These are phyloP conservation scores for Pyrus pyrifolia DNA, from an alignment of 306 rosid genomes.

Conservation along the genomic window DNA sequence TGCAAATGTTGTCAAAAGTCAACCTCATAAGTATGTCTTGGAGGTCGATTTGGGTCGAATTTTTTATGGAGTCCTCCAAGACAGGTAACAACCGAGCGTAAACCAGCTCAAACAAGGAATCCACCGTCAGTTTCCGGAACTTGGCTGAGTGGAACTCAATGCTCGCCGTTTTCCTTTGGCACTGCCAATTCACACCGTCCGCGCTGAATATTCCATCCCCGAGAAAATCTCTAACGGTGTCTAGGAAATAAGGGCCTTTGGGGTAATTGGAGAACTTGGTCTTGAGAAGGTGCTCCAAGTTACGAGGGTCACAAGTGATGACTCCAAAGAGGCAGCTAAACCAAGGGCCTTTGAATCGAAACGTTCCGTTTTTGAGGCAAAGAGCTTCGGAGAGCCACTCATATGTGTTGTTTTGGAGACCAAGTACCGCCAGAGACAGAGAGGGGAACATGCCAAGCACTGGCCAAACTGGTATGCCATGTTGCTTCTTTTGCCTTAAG, in stretches of 20 bases:
- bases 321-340: slow-evolving; percentile 59
- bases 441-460: slow-evolving; percentile 83
- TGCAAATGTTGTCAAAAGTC: slow-evolving; percentile 82
- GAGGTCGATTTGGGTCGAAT: slow-evolving; percentile 35
- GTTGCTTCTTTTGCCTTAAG: slow-evolving; percentile 44
- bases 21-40: slow-evolving; percentile 71
- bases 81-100: slow-evolving; percentile 54
- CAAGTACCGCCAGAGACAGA: slow-evolving; percentile 14
- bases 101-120: slow-evolving; percentile 60
- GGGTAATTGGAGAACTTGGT: slow-evolving; percentile 65
- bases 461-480: slow-evolving; percentile 71
- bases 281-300: slow-evolving; percentile 79
- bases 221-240: slow-evolving; percentile 59
- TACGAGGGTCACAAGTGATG: slow-evolving; percentile 73
- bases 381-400: slow-evolving; percentile 61
- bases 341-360: slow-evolving; percentile 59
- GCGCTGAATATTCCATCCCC: slow-evolving; percentile 83
- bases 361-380: slow-evolving; percentile 44
- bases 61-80: slow-evolving; percentile 29
- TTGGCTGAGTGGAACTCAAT: slow-evolving; percentile 79
- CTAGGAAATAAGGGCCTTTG: slow-evolving; percentile 67
- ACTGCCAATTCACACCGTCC: slow-evolving; percentile 70
- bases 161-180: slow-evolving; percentile 79
- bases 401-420: slow-evolving; percentile 42
- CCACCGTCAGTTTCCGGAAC: slow-evolving; percentile 49